Conservation (phyloP, 2,329 filamentous ascomycete genomes). For the Pseudogymnoascus sp. region DNA sequence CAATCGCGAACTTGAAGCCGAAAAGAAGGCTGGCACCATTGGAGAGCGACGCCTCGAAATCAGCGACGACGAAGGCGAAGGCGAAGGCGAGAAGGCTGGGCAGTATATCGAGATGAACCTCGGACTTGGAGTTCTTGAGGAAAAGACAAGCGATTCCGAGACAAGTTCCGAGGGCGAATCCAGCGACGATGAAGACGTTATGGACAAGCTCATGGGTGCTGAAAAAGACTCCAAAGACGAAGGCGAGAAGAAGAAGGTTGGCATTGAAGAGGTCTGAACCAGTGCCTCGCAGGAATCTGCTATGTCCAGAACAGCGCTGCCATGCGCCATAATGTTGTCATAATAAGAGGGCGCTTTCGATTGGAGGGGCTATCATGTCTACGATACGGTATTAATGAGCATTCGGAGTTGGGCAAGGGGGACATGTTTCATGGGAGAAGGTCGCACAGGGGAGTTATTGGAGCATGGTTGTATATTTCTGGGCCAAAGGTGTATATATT, state of each 20-base stretch:
- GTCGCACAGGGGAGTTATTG: background rate
- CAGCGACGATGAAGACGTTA: conserved; percentile 7
- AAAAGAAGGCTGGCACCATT: conserved; percentile 12
- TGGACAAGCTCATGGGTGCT: conserved; percentile 7
- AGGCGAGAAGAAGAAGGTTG: background rate
- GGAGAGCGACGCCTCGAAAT: conserved; percentile 9
- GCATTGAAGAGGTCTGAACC: conserved; percentile 1
- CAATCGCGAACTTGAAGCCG: conserved; percentile 15
- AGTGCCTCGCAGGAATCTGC: background rate
- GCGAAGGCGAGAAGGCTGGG: background rate
- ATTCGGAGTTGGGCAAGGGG: background rate
- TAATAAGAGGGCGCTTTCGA: background rate
- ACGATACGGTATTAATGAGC: conserved; percentile 4
- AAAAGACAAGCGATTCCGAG: conserved; percentile 11
- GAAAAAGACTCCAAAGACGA: conserved; percentile 4
- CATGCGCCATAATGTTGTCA: conserved; percentile 1
- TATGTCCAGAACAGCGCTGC: background rate
- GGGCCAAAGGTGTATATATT: background rate
- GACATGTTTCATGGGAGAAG: background rate
- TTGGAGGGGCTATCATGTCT: background rate
- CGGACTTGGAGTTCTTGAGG: conserved; percentile 17
- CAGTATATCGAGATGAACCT: conserved; percentile 17
- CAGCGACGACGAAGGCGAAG: background rate
- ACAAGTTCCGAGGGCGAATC: conserved; percentile 7
- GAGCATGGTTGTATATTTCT: background rate